A percentile compares a stretch with the other conserved stretches of the same genome.
phyloP scores from a whole-genome alignment of 2,329 filamentous ascomycete genomes.

The Pseudohalonectria lignicola region DNA sequence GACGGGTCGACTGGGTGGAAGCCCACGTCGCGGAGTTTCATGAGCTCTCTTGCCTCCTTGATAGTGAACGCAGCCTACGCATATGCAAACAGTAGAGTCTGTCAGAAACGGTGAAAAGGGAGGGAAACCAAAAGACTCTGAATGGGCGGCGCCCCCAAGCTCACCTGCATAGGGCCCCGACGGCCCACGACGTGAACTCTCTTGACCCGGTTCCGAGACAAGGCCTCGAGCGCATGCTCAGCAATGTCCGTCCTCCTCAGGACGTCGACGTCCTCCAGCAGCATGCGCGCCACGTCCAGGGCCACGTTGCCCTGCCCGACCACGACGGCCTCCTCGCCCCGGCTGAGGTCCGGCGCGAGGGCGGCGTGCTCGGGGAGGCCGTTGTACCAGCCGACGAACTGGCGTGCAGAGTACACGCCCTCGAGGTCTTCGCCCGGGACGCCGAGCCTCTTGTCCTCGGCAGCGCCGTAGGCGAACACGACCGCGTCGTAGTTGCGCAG shows the following conservation, averaged over 20 bases:
- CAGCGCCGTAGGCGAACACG: slow-evolving; percentile 85
- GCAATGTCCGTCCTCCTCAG: slow-evolving; percentile 82
- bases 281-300: slow-evolving; percentile 80
- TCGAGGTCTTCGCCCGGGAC: slow-evolving; percentile 70
- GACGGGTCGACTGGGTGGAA: slow-evolving; percentile 59
- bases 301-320: slow-evolving; percentile 96
- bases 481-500: slow-evolving; percentile 84
- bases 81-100: not conserved
- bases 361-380: slow-evolving; percentile 73
- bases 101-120: not conserved
- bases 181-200: slow-evolving; percentile 81
- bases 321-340: slow-evolving; percentile 72
- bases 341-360: slow-evolving; percentile 61
- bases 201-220: slow-evolving; percentile 64
- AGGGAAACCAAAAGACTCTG: too few relatives aligned
- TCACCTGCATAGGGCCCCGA: slow-evolving; percentile 76
- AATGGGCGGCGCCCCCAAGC: too few relatives aligned
- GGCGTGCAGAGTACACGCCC: slow-evolving; percentile 77
- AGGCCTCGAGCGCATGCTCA: slow-evolving; percentile 63
- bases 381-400: slow-evolving; percentile 98
- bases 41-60: slow-evolving; percentile 83
- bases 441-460: slow-evolving; percentile 66
- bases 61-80: slow-evolving; percentile 90
- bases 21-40: slow-evolving; percentile 60
- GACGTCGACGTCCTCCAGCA: slow-evolving; percentile 64